phyloP scores from a whole-genome alignment of 306 rosid genomes.

The Dalbergia cochinchinensis region DNA sequence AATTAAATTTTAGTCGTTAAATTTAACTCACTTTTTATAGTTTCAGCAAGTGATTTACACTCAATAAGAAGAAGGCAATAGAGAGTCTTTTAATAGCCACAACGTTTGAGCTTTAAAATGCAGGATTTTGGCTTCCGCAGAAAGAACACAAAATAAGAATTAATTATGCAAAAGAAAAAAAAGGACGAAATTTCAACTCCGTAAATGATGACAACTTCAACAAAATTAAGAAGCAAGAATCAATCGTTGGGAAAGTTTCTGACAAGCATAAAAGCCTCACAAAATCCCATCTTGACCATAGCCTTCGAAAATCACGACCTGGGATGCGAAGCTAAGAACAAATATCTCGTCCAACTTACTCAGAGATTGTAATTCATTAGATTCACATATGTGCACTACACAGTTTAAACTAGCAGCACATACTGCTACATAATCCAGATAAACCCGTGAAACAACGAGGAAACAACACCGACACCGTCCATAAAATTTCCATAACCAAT shows the following conservation, averaged over 20 bases:
- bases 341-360: constrained; percentile 10
- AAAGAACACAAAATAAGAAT: background rate
- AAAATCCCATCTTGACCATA: constrained; percentile 19
- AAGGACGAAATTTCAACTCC: background rate
- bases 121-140: background rate
- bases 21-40: too few species aligned
- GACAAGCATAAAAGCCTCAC: background rate
- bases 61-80: constrained; percentile 2
- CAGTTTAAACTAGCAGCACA: constrained; percentile 1
- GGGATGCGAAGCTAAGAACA: constrained; percentile 12
- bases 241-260: background rate
- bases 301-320: constrained; percentile 2
- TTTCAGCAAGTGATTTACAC: background rate
- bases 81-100: background rate
- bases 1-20: too few species aligned
- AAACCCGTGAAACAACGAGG: constrained; percentile 9
- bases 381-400: background rate
- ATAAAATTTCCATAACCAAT: constrained; percentile 11
- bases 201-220: background rate
- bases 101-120: background rate
- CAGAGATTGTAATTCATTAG: constrained; percentile 9
- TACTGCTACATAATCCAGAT: background rate
- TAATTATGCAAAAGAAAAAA: background rate
- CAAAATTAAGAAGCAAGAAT: constrained; percentile 12
- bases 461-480: constrained; percentile 12